Percentiles rank a stretch among this genome's conserved stretches.
These are phyloP conservation scores for Globisporangium orthogonon DNA, from an alignment of 352 stramenopile genomes.

Conservation along the genomic window DNA sequence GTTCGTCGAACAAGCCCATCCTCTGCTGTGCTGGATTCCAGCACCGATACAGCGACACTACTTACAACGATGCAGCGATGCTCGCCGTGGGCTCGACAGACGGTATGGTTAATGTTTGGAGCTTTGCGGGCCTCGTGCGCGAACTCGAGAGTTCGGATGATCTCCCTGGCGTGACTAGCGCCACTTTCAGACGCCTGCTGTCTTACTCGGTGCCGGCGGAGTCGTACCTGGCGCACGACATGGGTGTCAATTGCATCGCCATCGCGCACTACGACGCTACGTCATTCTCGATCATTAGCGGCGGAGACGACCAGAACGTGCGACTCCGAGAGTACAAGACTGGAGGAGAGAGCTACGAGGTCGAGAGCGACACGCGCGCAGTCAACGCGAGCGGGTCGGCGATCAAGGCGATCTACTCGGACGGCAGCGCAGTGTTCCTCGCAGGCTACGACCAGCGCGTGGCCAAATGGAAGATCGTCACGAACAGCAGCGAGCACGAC, in stretches of 20 bases:
- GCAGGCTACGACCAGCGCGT: slow-evolving; percentile 85
- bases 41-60: background rate
- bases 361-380: slow-evolving; percentile 22
- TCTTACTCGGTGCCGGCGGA: slow-evolving; percentile 28
- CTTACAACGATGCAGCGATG: slow-evolving; percentile 14
- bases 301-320: slow-evolving; percentile 79
- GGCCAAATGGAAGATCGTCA: slow-evolving; percentile 49
- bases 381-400: slow-evolving; percentile 78
- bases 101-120: slow-evolving; percentile 71
- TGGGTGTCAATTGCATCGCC: slow-evolving; percentile 73
- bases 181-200: slow-evolving; percentile 9
- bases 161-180: background rate
- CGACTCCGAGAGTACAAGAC: slow-evolving; percentile 30
- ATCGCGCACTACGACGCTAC: slow-evolving; percentile 16
- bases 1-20: slow-evolving; percentile 73
- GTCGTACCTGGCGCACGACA: slow-evolving; percentile 76
- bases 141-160: slow-evolving; percentile 10
- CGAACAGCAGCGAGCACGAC: background rate
- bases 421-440: slow-evolving; percentile 40
- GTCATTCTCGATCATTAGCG: slow-evolving; percentile 61
- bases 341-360: slow-evolving; percentile 5
- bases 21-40: slow-evolving; percentile 57
- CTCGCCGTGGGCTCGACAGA: slow-evolving; percentile 80
- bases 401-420: slow-evolving; percentile 59
- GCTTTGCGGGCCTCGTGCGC: slow-evolving; percentile 29